Evolutionary conservation across 2,329 filamentous ascomycete species (phyloP).

Genomic region (Phyllosticta paracitricarpa): DNA sequence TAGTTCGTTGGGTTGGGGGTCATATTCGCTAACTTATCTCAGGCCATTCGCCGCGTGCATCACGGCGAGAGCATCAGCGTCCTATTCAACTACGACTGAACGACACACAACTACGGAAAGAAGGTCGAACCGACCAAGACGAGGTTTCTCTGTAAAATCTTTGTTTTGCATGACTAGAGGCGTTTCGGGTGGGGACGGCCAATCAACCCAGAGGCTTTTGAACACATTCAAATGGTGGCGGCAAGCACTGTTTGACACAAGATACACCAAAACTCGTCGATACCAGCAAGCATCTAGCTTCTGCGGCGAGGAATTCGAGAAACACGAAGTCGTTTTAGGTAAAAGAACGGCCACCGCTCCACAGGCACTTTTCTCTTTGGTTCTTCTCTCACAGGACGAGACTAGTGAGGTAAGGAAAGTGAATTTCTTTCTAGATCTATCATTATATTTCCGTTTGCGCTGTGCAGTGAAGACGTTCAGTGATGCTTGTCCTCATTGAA

Average conservation of each 20-base stretch:
- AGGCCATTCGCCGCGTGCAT: slow-evolving; percentile 87
- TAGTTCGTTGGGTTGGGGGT: slow-evolving; percentile 1
- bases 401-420: background rate
- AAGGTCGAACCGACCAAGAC: background rate
- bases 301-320: background rate
- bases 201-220: background rate
- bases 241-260: background rate
- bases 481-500: no score
- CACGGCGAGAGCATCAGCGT: slow-evolving; percentile 97
- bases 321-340: background rate
- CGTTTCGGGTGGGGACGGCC: slow-evolving; percentile 3
- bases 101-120: slow-evolving; percentile 12
- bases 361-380: background rate
- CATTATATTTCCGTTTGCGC: no score
- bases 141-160: slow-evolving; percentile 4
- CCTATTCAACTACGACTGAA: slow-evolving; percentile 72
- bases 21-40: slow-evolving; percentile 15
- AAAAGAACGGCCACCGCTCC: background rate
- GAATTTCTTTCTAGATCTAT: background rate
- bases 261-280: background rate
- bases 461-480: no score
- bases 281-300: background rate
- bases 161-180: slow-evolving; percentile 9
- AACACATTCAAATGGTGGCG: background rate
- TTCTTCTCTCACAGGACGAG: background rate